phyloP scores from a whole-genome alignment of 176 grass and related monocot genomes.

The Oryza officinalis region DNA sequence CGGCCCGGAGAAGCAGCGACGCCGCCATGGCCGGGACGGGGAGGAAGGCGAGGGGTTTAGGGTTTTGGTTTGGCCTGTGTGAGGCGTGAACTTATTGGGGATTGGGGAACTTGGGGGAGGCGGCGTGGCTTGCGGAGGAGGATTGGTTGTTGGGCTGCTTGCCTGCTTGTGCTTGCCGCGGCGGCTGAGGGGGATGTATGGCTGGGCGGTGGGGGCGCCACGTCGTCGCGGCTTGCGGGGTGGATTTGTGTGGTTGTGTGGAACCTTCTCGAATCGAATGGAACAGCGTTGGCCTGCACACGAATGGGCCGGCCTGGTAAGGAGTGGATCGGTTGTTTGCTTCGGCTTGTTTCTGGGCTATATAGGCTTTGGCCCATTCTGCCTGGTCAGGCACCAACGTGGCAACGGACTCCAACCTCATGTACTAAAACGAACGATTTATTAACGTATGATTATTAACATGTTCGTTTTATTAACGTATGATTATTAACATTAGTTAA shows the following conservation, averaged over 20 bases:
- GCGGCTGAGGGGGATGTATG: neutral
- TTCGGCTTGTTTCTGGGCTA: too few relatives aligned
- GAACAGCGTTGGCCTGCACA: neutral
- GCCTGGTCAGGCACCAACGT: too few relatives aligned
- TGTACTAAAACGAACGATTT: too few relatives aligned
- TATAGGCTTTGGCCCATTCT: too few relatives aligned
- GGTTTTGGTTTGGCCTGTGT: neutral
- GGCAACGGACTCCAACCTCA: too few relatives aligned
- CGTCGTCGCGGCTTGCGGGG: neutral
- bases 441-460: too few relatives aligned
- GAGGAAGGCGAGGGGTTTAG: neutral
- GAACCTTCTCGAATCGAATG: neutral
- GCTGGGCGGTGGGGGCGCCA: neutral
- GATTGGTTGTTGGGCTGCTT: neutral
- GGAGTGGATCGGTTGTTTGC: too few relatives aligned
- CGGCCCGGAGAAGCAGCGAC: constrained; percentile 36
- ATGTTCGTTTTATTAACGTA: too few relatives aligned
- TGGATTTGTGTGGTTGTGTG: neutral
- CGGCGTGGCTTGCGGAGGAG: neutral
- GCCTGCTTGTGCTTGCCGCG: neutral
- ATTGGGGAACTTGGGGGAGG: neutral
- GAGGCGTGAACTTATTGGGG: neutral
- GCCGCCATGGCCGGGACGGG: constrained; percentile 25
- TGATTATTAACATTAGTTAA: too few relatives aligned
- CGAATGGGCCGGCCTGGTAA: neutral